Conservation (phyloP, 441 rosid genomes). For the Eutrema salsugineum region DNA sequence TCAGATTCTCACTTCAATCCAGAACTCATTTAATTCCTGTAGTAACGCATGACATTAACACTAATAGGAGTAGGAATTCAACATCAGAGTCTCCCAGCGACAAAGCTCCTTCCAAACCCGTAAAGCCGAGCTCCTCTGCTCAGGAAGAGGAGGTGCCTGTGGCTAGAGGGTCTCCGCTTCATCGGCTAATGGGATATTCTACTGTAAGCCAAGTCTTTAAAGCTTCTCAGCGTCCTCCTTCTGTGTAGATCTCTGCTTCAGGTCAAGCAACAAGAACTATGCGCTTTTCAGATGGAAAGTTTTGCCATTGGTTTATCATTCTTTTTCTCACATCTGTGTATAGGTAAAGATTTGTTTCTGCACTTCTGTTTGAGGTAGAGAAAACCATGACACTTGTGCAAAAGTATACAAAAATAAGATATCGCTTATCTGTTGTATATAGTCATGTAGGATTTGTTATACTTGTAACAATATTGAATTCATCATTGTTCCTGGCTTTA, state of each 20-base stretch:
- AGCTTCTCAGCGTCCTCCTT: slow-evolving; percentile 31
- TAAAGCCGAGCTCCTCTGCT: slow-evolving; percentile 38
- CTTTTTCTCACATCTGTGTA: slow-evolving; percentile 29
- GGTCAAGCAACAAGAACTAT: slow-evolving; percentile 9
- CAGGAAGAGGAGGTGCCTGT: slow-evolving; percentile 36
- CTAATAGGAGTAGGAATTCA: slow-evolving; percentile 15
- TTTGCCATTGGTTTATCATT: slow-evolving; percentile 28
- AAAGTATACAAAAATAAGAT: slow-evolving; percentile 4
- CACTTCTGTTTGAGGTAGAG: slow-evolving; percentile 22
- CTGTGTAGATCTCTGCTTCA: slow-evolving; percentile 19
- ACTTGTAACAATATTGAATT: slow-evolving; percentile 26
- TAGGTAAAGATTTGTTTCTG: slow-evolving; percentile 19
- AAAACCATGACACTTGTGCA: slow-evolving; percentile 18
- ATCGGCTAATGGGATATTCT: slow-evolving; percentile 83
- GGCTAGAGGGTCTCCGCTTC: slow-evolving; percentile 63
- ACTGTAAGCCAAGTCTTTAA: slow-evolving; percentile 56
- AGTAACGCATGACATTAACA: slow-evolving; percentile 5
- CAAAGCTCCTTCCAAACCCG: slow-evolving; percentile 25
- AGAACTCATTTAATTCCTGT: slow-evolving; percentile 31
- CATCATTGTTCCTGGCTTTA: slow-evolving; percentile 21
- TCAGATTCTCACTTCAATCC: slow-evolving; percentile 33
- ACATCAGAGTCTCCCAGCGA: slow-evolving; percentile 20
- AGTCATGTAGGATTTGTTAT: slow-evolving; percentile 1
- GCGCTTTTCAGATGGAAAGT: slow-evolving; percentile 1
- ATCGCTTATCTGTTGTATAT: slow-evolving; percentile 15